Percentiles rank a stretch among this genome's conserved stretches.
Evolutionary conservation across 2,329 filamentous ascomycete genomes (phyloP).

Genomic region (Sphaerostilbella broomeana): DNA sequence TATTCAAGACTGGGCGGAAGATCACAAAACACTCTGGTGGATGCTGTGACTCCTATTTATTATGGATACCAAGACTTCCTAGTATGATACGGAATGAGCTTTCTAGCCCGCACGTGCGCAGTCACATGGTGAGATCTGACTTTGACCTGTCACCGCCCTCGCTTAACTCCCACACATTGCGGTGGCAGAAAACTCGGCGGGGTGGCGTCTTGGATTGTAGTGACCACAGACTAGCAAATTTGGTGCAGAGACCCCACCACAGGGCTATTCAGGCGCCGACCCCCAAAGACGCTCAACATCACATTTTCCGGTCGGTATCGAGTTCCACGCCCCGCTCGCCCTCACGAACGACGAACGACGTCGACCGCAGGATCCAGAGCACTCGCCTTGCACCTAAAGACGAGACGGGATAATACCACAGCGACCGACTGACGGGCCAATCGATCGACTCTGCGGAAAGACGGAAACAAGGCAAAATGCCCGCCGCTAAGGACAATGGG

Average conservation of each 20-base stretch:
- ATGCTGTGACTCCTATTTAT: too few species aligned
- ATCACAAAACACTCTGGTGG: too few species aligned
- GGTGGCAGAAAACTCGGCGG: conserved; percentile 35
- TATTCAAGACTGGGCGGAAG: too few species aligned
- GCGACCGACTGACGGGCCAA: conserved; percentile 17
- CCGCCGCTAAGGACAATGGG: conserved; percentile 34
- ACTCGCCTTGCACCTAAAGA: conserved; percentile 1
- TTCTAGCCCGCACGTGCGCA: conserved; percentile 17
- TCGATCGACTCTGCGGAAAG: neutral
- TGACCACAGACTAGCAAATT: conserved; percentile 11
- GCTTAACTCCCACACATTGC: conserved; percentile 36
- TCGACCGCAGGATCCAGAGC: conserved; percentile 9
- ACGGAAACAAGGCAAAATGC: conserved; percentile 18
- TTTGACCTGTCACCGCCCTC: conserved; percentile 30
- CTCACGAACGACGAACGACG: conserved; percentile 15
- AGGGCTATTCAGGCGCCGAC: conserved; percentile 33
- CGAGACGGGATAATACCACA: conserved; percentile 7
- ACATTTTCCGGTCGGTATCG: conserved; percentile 19
- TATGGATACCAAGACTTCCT: too few species aligned
- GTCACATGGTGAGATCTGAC: conserved; percentile 16
- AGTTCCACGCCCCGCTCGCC: conserved; percentile 18
- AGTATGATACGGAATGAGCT: too few species aligned
- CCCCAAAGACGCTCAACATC: conserved; percentile 23
- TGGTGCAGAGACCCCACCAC: conserved; percentile 26
- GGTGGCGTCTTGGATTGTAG: conserved; percentile 19